Evolutionary conservation across 2,329 filamentous ascomycete genomes (phyloP), one percentile per base, ranked within the genome.

Genomic region (Teratosphaeria viscida): DNA sequence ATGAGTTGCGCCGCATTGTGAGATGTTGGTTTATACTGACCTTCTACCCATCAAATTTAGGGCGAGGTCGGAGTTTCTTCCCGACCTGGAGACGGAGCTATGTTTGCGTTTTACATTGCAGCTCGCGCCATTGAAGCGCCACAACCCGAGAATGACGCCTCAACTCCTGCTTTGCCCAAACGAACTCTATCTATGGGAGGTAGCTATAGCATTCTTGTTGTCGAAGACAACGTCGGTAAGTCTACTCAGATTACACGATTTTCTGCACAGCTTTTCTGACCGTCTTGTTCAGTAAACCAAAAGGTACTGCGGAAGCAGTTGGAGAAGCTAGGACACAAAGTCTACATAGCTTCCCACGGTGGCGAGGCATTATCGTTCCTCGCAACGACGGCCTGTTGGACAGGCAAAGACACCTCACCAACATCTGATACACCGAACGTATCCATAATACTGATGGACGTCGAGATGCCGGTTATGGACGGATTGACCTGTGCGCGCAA

Each of bases 381-480:
- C 14, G 74, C 72, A 59, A 67, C 72, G 49, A 76, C 74, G 1
- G 72, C 69, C 2, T 78, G 74, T 62, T 78, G 74, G 71, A 67
- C 68, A n/a, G 67, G 68, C n/a, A 39, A 16, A 29, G 52, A 57
- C 12, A 60, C 61, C 29, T 56, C 57, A 39, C 59, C 53, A 16
- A 57, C 16, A n/a, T 19, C 16, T 19, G 19, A 49, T 23, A 16
- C 19, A 19, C 43, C 70, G 14, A 62, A 69, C 52, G 59, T 72
- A 1, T 66, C 65, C 29, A 68, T 90, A 54, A 85, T 92, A 11
- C 73, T 91, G 5, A 90, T 92, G 88, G 88, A 92, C 68, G 78
- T 90, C 53, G 88, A 91, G 68, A 91, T 91, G 88, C 88, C 88
- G 1, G 80, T 90, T 54, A 90, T 91, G 88, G 87, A 92, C 67